A percentile compares a stretch with the other conserved stretches of the same genome.
These are phyloP conservation scores for Aureobasidium sp. DNA, from an alignment of 2,329 filamentous ascomycete species.

Conservation along the genomic window DNA sequence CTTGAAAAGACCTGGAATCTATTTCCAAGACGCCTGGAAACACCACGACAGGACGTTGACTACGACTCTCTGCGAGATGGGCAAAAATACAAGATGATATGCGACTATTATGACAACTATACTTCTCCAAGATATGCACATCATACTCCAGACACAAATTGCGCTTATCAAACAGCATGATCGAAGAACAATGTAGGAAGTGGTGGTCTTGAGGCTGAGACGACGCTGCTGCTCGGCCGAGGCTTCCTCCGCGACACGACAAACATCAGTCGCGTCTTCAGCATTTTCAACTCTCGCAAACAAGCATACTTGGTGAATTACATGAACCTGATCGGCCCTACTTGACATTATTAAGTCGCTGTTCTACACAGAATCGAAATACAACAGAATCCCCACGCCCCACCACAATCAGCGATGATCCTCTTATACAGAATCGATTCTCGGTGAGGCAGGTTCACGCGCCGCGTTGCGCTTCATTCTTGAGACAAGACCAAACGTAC, in stretches of 20 bases:
- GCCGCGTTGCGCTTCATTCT: not conserved
- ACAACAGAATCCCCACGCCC: not conserved
- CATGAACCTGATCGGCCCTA: not conserved
- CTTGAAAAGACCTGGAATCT: too few species aligned
- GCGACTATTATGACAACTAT: too few species aligned
- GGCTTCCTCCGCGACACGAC: not conserved
- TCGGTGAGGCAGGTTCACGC: not conserved
- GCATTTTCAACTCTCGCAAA: not conserved
- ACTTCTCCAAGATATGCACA: not conserved
- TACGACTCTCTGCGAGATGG: too few species aligned
- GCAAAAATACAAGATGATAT: too few species aligned
- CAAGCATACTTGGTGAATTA: not conserved
- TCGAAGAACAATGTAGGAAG: not conserved
- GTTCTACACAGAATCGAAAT: not conserved
- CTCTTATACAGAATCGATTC: not conserved
- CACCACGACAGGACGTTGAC: too few species aligned
- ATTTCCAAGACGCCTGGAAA: too few species aligned
- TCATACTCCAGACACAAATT: too few species aligned
- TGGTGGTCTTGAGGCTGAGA: not conserved
- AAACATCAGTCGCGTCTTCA: not conserved
- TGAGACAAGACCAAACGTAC: not conserved
- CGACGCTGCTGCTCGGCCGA: not conserved
- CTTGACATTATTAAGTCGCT: not conserved
- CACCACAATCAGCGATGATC: not conserved
- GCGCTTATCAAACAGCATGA: too few species aligned